A percentile compares a stretch with the other conserved stretches of the same genome.
These are phyloP conservation scores for Lasiodiplodia citricola DNA, from an alignment of 2,329 filamentous ascomycete genomes.

Conservation along the genomic window DNA sequence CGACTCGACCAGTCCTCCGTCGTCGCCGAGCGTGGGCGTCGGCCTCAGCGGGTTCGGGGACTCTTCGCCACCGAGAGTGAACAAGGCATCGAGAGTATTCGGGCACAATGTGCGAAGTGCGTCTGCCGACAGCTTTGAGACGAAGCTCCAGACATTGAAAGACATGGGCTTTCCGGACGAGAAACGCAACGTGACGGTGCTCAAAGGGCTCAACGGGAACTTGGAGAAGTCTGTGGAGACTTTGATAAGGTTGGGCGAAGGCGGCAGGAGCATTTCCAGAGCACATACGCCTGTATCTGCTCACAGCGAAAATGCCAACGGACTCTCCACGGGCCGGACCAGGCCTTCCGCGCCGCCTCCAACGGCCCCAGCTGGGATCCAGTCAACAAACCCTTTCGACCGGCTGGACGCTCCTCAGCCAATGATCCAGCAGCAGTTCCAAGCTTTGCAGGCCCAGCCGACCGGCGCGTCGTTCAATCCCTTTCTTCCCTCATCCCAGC, in stretches of 20 bases:
- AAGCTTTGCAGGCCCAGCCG: constrained; percentile 35
- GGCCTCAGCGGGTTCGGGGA: constrained; percentile 39
- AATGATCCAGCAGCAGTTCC: constrained; percentile 35
- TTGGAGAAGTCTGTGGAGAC: constrained; percentile 86
- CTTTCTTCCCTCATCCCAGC: constrained; percentile 59
- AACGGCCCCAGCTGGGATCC: constrained; percentile 28
- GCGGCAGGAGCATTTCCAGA: constrained; percentile 48
- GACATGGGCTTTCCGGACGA: constrained; percentile 94
- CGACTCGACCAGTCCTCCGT: constrained; percentile 58
- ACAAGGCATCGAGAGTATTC: constrained; percentile 70
- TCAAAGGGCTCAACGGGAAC: constrained; percentile 84
- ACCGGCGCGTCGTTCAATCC: constrained; percentile 64
- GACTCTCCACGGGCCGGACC: constrained; percentile 49
- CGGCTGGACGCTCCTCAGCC: constrained; percentile 48
- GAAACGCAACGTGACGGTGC: constrained; percentile 77
- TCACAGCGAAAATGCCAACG: constrained; percentile 56
- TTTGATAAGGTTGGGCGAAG: constrained; percentile 81
- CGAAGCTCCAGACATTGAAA: constrained; percentile 75
- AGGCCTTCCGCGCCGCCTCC: constrained; percentile 35
- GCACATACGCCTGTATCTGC: constrained; percentile 45
- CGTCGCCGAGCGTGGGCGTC: constrained; percentile 38
- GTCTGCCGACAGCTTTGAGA: constrained; percentile 66
- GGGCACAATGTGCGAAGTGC: constrained; percentile 67
- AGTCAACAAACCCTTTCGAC: constrained; percentile 52
- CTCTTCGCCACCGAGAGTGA: constrained; percentile 51